Base-by-base conservation (phyloP, 352 stramenopile species). In the Phytophthora citrophthora region DNA sequence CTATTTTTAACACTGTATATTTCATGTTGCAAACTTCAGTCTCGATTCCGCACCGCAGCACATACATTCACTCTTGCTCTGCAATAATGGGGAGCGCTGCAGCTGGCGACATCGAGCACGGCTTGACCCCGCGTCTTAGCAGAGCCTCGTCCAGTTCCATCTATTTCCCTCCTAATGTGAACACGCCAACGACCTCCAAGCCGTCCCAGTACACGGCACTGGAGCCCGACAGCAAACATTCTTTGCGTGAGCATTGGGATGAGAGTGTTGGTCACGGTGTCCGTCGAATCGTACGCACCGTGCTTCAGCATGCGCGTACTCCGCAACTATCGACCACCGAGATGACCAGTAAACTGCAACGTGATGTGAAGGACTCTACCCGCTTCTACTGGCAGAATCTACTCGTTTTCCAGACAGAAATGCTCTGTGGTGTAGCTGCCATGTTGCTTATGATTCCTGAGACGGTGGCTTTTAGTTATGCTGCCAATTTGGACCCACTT, bases 361-460 rank as follows among this genome's bases (percentile, higher is more conserved):
- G 23, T 0, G 68, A 81, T 16, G 56, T 77, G 1, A 59, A 69
- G 29, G 24, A 57, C n/a, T 74, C 71, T 2, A 61, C 70, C 7
- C 48, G 32, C 4, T 91, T 88, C 61, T 94, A 94, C 60, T 60
- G 54, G 40, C 65, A 79, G 43, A 83, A 92, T 43, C 45, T 76
- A 16, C 47, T 81, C 18, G 43, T 83, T 8, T 74, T 93, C 12
- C 82, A 90, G 60, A 74, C 67, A 2, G 91, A 97, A 49, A 70
- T 97, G 39, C 78, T 97, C 43, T 91, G 90, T 16, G 95, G 95
- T 16, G 58, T 98, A 7, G 89, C 93, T 1, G 91, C 96, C 4
- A 91, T 86, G 71, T 76, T 99, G 41, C 86, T 97, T 20, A 95
- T 97, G 89, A 93, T 98, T 24, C 94, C 94, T 0, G 94, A 98